Evolutionary conservation across 2,329 filamentous ascomycete genomes (phyloP), one percentile per base, ranked within the genome.

Genomic region (Hypoxylon sp.): DNA sequence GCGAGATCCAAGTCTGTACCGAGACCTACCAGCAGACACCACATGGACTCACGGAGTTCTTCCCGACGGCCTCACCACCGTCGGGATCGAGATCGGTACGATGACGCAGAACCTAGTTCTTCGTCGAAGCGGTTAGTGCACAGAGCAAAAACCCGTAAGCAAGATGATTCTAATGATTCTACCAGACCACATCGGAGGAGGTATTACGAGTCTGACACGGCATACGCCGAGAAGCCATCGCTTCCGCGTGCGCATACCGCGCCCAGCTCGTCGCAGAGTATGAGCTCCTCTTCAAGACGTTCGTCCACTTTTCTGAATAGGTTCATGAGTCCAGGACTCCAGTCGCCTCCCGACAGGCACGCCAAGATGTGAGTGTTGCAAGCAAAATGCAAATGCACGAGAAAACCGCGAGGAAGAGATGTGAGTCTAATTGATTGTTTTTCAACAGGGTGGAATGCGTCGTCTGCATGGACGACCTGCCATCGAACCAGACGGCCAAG

Each of bases 391-490:
- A 46, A 59, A 61, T 14, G 75, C 31, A 26, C 19, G 33, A 24
- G 29, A 74, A 70, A 60, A 66, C 74, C 76, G 73, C 75, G 17
- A 17, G 35, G 17, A n/a, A 53, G 50, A 37, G n/a, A 24, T 35
- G 14, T 48, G 44, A 69, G 9, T 57, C 70, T 73, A 66, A 74
- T 52, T 50, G 11, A 55, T 44, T 19, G n/a, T n/a, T 65, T 54
- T 44, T 35, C 59, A 53, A 72, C 73, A 94, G 90, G 65, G 85
- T 91, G 48, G 87, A 91, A 74, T 97, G 94, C 74, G 82, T 94
- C 52, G 88, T 87, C 24, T 97, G 94, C 77, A 82, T 90, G 76
- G 90, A 92, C 70, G 90, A 93, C 69, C 81, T 92, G 2, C 88
- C 90, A 0, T 76, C 85, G 9, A 84, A 84, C 66, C 90, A 88